These are phyloP conservation scores for Podospora comata DNA, from an alignment of 495 filamentous ascomycete genomes.

Conservation along the genomic window DNA sequence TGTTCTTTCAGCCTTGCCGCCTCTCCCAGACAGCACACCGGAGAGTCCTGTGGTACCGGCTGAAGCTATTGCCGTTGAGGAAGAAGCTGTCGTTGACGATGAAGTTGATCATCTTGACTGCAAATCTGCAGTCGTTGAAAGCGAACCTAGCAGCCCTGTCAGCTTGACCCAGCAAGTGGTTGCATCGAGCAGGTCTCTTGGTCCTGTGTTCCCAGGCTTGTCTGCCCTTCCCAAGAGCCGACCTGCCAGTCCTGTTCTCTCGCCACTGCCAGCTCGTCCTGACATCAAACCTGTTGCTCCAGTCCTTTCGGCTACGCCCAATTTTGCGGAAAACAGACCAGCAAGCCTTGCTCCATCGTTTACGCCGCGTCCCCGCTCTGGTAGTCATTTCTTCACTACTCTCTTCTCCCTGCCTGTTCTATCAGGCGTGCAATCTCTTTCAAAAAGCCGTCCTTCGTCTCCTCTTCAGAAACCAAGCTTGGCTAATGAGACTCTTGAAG, in stretches of 20 bases:
- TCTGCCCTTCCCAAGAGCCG: background rate
- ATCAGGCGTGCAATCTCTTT: background rate
- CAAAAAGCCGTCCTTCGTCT: background rate
- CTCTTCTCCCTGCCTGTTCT: background rate
- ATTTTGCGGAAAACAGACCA: background rate
- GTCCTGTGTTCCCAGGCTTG: background rate
- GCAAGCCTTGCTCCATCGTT: background rate
- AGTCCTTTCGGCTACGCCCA: background rate
- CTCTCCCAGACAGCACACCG: constrained; percentile 5
- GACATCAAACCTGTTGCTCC: background rate
- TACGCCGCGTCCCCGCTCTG: background rate
- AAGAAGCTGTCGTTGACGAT: background rate
- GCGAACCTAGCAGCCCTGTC: background rate
- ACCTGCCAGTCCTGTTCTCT: constrained; percentile 1
- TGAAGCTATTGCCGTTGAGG: background rate
- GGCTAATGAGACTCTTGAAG: constrained; percentile 3
- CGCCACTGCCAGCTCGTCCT: background rate
- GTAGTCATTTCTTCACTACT: background rate
- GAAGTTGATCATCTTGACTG: background rate
- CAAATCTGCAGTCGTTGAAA: background rate
- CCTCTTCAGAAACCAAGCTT: background rate
- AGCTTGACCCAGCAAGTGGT: background rate
- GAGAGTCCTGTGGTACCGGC: background rate
- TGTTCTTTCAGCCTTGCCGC: background rate
- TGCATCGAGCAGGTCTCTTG: background rate